These are phyloP conservation scores for Penicillium nordicum DNA, from an alignment of 2,329 filamentous ascomycete species.

Conservation along the genomic window DNA sequence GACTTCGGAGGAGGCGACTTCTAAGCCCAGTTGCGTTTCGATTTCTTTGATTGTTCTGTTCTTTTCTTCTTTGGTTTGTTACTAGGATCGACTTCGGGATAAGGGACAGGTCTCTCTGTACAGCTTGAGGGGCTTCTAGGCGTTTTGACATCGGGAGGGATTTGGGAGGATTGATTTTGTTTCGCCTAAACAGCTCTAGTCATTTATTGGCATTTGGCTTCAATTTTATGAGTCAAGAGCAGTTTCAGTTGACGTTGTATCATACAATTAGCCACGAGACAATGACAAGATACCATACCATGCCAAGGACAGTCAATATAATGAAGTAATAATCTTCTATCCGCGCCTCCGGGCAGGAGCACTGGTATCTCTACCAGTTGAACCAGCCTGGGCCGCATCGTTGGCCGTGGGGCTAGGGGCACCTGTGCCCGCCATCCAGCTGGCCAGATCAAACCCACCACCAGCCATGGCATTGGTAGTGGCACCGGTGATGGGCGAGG, in stretches of 20 bases:
- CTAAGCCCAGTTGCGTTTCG: conserved; percentile 5
- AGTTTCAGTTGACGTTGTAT: conserved; percentile 3
- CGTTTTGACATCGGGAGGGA: background rate
- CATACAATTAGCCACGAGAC: background rate
- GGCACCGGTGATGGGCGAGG: conserved; percentile 62
- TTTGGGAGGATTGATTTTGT: conserved; percentile 5
- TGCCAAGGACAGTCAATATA: background rate
- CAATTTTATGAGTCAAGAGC: conserved; percentile 4
- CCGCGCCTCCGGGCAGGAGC: conserved; percentile 28
- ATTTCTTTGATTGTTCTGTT: background rate
- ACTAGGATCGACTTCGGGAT: background rate
- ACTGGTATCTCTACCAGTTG: conserved; percentile 28
- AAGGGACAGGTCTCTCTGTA: no score
- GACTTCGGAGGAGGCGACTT: conserved; percentile 30
- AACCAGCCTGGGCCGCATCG: conserved; percentile 18
- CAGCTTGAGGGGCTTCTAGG: background rate
- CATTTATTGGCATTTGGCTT: conserved; percentile 6
- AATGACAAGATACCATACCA: background rate
- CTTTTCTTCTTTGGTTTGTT: background rate
- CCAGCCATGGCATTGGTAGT: conserved; percentile 60
- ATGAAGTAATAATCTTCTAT: conserved; percentile 17
- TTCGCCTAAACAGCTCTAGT: background rate
- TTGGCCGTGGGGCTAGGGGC: conserved; percentile 24
- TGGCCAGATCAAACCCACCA: conserved; percentile 61
- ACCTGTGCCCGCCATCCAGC: conserved; percentile 62